A percentile compares a stretch with the other conserved stretches of the same genome.
These are phyloP conservation scores for Leucogyrophana mollusca DNA, from an alignment of 768 basidiomycete species.

Conservation along the genomic window DNA sequence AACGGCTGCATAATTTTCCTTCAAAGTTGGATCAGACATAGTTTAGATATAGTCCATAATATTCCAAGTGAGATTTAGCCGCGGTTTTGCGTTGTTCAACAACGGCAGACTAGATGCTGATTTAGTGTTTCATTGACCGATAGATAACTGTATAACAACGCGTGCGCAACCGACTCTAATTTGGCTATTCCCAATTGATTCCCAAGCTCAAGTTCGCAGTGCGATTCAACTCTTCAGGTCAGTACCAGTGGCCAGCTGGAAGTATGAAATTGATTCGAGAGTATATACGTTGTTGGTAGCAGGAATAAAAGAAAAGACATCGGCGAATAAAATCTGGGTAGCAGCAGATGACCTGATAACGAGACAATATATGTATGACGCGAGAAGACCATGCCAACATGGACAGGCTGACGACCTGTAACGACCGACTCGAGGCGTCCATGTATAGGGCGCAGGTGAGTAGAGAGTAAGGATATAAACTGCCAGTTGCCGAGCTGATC, in stretches of 20 bases:
- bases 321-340: constrained; percentile 32
- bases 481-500: constrained; percentile 33
- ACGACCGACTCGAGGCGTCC: constrained; percentile 63
- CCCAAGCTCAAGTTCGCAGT: no score
- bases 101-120: no score
- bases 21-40: no score
- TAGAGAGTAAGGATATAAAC: constrained; percentile 50
- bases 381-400: constrained; percentile 28
- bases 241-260: constrained; percentile 12
- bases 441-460: constrained; percentile 49
- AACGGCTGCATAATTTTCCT: no score
- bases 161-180: no score
- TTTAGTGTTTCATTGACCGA: no score
- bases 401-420: constrained; percentile 44
- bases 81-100: no score
- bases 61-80: no score
- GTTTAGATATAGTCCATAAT: no score
- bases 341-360: constrained; percentile 29
- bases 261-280: constrained; percentile 38
- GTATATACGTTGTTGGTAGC: constrained; percentile 48
- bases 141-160: no score
- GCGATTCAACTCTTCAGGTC: no score
- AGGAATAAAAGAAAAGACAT: constrained; percentile 33
- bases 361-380: constrained; percentile 38
- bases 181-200: no score